phyloP scores from a whole-genome alignment of 2,329 filamentous ascomycete species.

The Xylariaceae sp. region DNA sequence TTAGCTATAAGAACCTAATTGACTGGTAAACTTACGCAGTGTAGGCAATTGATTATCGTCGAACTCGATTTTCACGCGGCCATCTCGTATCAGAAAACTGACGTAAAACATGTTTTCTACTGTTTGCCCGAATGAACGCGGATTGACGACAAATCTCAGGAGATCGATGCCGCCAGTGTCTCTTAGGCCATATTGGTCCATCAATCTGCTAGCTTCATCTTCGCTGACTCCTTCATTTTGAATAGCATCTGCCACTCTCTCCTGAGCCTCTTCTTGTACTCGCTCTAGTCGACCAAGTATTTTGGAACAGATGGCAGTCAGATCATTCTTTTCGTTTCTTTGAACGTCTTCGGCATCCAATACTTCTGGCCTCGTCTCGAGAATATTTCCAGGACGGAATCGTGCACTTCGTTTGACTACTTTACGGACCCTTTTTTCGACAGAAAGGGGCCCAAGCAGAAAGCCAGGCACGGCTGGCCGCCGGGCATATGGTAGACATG shows the following conservation, averaged over 20 bases:
- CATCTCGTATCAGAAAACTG: conserved; percentile 89
- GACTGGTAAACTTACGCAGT: conserved; percentile 56
- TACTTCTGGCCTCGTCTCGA: conserved; percentile 73
- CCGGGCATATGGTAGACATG: conserved; percentile 67
- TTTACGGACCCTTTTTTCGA: conserved; percentile 78
- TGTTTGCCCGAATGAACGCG: conserved; percentile 85
- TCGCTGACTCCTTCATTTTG: conserved; percentile 42
- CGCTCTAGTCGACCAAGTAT: conserved; percentile 61
- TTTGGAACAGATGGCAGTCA: conserved; percentile 72
- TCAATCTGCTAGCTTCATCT: conserved; percentile 45
- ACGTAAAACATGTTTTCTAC: conserved; percentile 97
- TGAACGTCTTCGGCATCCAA: conserved; percentile 70
- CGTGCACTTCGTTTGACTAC: conserved; percentile 66
- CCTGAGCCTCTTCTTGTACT: conserved; percentile 43
- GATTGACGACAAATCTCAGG: conserved; percentile 87
- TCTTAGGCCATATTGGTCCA: conserved; percentile 63
- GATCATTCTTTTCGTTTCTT: conserved; percentile 70
- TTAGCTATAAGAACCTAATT: not conserved
- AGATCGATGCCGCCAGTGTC: conserved; percentile 69
- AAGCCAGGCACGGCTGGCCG: conserved; percentile 79
- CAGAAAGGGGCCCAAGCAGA: conserved; percentile 80
- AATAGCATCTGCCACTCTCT: conserved; percentile 38
- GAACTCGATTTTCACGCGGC: conserved; percentile 66
- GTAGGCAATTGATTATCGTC: conserved; percentile 75
- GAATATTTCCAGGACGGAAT: conserved; percentile 63